Base-by-base conservation (phyloP, 805 yeast genomes). In the Candida chilensis region DNA sequence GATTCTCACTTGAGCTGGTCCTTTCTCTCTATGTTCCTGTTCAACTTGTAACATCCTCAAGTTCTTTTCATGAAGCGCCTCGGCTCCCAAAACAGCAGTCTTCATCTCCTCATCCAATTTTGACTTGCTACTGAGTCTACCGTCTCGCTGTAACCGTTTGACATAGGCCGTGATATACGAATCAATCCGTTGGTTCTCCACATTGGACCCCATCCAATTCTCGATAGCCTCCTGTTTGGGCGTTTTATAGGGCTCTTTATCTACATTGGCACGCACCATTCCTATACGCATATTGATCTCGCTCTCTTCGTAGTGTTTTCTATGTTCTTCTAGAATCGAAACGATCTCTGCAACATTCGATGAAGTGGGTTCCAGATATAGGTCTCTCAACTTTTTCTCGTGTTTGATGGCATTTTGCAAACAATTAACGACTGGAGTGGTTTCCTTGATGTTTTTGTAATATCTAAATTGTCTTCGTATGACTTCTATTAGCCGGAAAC, bases 151-250 rank as follows among this genome's bases (percentile, higher is more conserved):
- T 22, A n/a, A 6, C 13, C 6, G 6, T 15, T 15, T 22, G 11
- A 22, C 13, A n/a, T 22, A 22, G 39, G 33, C 28, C 20, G 40
- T 32, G 5, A 15, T 22, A 11, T 22, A 22, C 6, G 27, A 25
- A n/a, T 16, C 27, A 5, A 25, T 15, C 17, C 6, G 6, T 14
- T 25, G 27, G n/a, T n/a, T n/a, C n/a, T 8, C 17, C 17, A 25
- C 13, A 14, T 15, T 25, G 13, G 17, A 10, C 7, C 10, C 16
- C 18, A 6, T 25, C 6, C 6, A 22, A 15, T 22, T 22, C 13
- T 7, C 13, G 11, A 6, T n/a, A 8, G 6, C 13, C 13, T 7
- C 7, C n/a, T 8, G 7, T 8, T 11, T 22, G 12, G 13, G 12
- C 14, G 12, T 15, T n/a, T 22, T 22, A 7, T 6, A 11, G 25